A percentile compares a stretch with the other conserved stretches of the same genome.
phyloP scores from a whole-genome alignment of 352 stramenopile species.

The Phytopythium vexans region DNA sequence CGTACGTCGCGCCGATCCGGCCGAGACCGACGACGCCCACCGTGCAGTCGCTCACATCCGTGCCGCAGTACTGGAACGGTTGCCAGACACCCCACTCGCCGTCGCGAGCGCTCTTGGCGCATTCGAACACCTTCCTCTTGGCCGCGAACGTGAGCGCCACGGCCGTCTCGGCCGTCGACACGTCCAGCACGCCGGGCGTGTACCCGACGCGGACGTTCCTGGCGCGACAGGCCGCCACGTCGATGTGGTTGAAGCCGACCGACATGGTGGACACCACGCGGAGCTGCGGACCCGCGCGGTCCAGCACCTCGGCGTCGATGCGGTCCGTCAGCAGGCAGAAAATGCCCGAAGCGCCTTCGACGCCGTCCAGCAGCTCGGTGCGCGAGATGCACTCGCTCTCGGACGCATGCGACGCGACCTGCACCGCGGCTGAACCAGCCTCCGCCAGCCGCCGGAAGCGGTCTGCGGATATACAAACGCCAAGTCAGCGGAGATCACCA shows the following conservation, averaged over 20 bases:
- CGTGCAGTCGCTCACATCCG: conserved; percentile 62
- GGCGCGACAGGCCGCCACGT: conserved; percentile 68
- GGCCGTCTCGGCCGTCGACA: conserved; percentile 74
- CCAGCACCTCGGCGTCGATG: conserved; percentile 66
- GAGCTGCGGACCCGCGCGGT: conserved; percentile 45
- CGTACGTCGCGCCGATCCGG: conserved; percentile 83
- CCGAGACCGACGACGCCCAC: conserved; percentile 84
- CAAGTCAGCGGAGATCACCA: not conserved
- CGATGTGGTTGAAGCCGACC: conserved; percentile 90
- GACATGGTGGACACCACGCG: conserved; percentile 86
- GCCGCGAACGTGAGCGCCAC: conserved; percentile 67
- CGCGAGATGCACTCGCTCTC: conserved; percentile 34
- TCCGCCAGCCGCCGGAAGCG: conserved; percentile 26
- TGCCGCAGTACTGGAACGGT: conserved; percentile 76
- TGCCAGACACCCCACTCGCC: conserved; percentile 80
- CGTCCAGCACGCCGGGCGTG: conserved; percentile 82
- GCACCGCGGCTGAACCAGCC: conserved; percentile 11
- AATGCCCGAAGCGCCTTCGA: conserved; percentile 48
- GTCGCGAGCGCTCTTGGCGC: conserved; percentile 63
- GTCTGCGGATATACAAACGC: conserved; percentile 16
- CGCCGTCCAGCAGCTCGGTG: conserved; percentile 40
- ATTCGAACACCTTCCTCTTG: conserved; percentile 61
- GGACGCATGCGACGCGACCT: conserved; percentile 21
- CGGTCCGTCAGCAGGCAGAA: conserved; percentile 72
- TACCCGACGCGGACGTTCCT: conserved; percentile 75